Evolutionary conservation across 352 stramenopile genomes (phyloP).

Genomic region (Stephanocyclus meneghinianus): DNA sequence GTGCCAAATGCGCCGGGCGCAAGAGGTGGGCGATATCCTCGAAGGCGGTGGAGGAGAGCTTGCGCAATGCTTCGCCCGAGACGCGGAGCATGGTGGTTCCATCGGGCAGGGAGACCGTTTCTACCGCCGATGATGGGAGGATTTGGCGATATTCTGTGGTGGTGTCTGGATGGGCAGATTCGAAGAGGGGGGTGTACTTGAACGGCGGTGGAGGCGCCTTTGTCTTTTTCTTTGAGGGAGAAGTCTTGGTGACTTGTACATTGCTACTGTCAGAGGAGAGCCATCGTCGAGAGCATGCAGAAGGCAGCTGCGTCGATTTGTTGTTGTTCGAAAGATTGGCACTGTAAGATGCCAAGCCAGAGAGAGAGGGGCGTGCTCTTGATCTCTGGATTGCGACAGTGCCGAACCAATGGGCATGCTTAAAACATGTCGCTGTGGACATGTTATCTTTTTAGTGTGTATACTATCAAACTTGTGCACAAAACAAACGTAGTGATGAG

Average conservation of each 20-base stretch:
- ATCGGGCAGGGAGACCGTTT: slow-evolving; percentile 50
- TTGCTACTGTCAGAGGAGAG: slow-evolving; percentile 19
- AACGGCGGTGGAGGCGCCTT: slow-evolving; percentile 50
- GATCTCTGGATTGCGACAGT: neutral
- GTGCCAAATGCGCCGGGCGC: slow-evolving; percentile 83
- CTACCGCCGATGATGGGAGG: slow-evolving; percentile 47
- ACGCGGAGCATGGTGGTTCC: slow-evolving; percentile 63
- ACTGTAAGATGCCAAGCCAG: neutral
- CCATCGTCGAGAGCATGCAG: slow-evolving; percentile 20
- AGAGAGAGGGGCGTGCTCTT: neutral
- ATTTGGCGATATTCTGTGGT: slow-evolving; percentile 67
- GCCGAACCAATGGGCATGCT: slow-evolving; percentile 13
- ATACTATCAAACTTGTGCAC: neutral
- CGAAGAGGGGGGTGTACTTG: slow-evolving; percentile 70
- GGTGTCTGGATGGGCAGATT: slow-evolving; percentile 42
- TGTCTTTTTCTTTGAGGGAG: slow-evolving; percentile 28
- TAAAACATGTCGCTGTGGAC: slow-evolving; percentile 21
- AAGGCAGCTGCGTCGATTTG: neutral
- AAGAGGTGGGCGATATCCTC: slow-evolving; percentile 87
- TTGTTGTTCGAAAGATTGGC: neutral
- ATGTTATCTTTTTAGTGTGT: slow-evolving; percentile 3
- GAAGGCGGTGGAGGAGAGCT: slow-evolving; percentile 84
- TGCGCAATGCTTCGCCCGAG: slow-evolving; percentile 61
- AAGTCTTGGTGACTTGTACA: slow-evolving; percentile 40
- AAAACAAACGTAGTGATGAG: neutral